Conservation (phyloP, 2,329 filamentous ascomycete genomes). For the Rutstroemia sp. region DNA sequence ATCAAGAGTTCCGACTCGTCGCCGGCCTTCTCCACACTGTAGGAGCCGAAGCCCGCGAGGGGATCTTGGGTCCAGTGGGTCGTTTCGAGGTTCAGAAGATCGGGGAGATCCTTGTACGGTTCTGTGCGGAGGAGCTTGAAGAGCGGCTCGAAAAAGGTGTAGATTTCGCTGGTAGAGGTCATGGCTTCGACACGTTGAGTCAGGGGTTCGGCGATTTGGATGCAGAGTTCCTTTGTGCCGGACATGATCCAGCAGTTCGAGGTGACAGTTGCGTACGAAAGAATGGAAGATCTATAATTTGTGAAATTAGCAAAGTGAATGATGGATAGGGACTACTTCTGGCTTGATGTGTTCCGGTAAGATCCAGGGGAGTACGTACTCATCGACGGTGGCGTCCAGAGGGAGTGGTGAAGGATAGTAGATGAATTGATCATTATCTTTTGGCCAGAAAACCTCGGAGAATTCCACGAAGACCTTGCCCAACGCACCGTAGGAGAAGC, state of each 20-base stretch:
- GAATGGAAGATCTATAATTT: constrained; percentile 26
- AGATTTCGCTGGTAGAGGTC: constrained; percentile 31
- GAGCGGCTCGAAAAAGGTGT: constrained; percentile 36
- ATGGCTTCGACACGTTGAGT: constrained; percentile 38
- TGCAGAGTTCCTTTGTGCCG: constrained; percentile 34
- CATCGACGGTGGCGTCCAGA: constrained; percentile 27
- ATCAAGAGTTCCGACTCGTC: constrained; percentile 34
- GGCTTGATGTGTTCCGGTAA: background rate
- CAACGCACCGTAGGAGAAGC: constrained; percentile 35
- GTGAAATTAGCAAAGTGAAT: background rate
- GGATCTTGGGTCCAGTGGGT: constrained; percentile 38
- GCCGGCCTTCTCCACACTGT: constrained; percentile 38
- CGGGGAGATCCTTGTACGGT: constrained; percentile 36
- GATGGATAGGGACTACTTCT: background rate
- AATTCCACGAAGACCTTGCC: constrained; percentile 39
- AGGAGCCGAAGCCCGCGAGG: constrained; percentile 35
- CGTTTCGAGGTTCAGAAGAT: constrained; percentile 33
- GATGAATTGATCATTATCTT: constrained; percentile 39
- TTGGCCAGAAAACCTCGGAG: constrained; percentile 36
- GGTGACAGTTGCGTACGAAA: constrained; percentile 37
- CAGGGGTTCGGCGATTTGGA: constrained; percentile 37
- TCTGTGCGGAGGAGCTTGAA: constrained; percentile 37
- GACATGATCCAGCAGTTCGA: constrained; percentile 39
- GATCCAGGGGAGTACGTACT: constrained; percentile 4
- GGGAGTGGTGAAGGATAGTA: constrained; percentile 34